Base-by-base conservation (phyloP, 371 early-diverging fungal species). In the Rhizopus delemar region DNA sequence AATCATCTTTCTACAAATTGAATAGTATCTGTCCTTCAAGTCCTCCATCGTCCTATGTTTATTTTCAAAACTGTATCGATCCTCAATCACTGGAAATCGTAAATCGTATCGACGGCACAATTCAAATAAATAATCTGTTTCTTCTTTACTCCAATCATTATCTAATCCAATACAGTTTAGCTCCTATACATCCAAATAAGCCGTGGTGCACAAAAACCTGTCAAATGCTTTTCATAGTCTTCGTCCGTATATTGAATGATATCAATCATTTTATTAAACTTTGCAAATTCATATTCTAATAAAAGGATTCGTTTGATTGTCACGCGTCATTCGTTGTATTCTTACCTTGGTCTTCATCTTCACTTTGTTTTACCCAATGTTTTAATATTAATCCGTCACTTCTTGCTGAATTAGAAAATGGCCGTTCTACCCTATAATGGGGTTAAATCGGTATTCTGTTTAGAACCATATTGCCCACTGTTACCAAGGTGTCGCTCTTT, bases 61-160 rank as follows among this genome's bases (percentile, higher is more conserved):
- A 9, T 53, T 36, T 34, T 15, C 73, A 74, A 63, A 86, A 49
- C 82, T 70, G 64, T 91, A 95, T 41, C 95, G 80, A 69, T 97
- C 96, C 43, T 79, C 81, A 52, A 96, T 90, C 2, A 97, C 86
- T 15, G 88, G 71, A 73, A 92, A 97, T 13, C 93, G 80, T 52
- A 93, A 69, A 65, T 96, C 94, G 59, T 85, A 94, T 53, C 76
- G 68, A 54, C 77, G 67, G 63, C 94, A 94, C 36, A 96, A 69
- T 8, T 77, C 73, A 53, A 93, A 85, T 28, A 97, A 74, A 51
- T 94, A 88, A 66, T 87, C 89, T 0, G 96, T 96, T 57, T 97
- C 96, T 15, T 86, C 87, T 50, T 82, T 81, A 12, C 88, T 83
- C 97, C 97, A 97, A 36, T 84, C 86, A 5, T 81, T 66, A 56